Conservation (phyloP, 2,329 filamentous ascomycete genomes). For the Exserohilum turcica region DNA sequence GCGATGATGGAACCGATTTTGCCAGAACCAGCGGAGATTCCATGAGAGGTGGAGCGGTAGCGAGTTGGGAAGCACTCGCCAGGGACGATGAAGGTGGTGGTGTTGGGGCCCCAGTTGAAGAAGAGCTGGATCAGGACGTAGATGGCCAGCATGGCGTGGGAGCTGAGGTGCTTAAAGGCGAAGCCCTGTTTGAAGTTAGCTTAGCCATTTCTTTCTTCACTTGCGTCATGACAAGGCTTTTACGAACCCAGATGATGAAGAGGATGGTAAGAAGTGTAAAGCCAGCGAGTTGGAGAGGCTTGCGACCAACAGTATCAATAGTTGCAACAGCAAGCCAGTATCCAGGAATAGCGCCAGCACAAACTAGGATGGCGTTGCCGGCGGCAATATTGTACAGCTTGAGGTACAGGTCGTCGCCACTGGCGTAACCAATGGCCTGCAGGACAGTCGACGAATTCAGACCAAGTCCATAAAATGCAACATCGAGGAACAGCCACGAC, state of each 20-base stretch:
- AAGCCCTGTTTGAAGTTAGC: conserved; percentile 26
- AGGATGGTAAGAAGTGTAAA: conserved; percentile 43
- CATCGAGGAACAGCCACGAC: conserved; percentile 72
- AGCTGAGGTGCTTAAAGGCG: conserved; percentile 43
- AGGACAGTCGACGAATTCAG: conserved; percentile 78
- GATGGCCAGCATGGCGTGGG: conserved; percentile 51
- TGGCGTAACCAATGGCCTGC: conserved; percentile 69
- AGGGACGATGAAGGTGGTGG: conserved; percentile 58
- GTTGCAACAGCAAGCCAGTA: conserved; percentile 67
- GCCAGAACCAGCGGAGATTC: conserved; percentile 55
- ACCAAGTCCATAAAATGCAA: conserved; percentile 63
- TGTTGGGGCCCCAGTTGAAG: conserved; percentile 58
- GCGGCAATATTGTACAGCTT: conserved; percentile 74
- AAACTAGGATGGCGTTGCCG: conserved; percentile 78
- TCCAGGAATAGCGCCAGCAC: conserved; percentile 77
- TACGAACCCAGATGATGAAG: conserved; percentile 39
- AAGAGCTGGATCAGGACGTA: conserved; percentile 58
- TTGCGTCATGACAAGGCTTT: background rate
- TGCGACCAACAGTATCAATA: conserved; percentile 71
- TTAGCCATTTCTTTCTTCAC: accelerated
- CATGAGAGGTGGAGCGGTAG: conserved; percentile 56
- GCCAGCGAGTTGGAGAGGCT: conserved; percentile 42
- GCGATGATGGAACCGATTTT: conserved; percentile 58
- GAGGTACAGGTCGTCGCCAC: conserved; percentile 68
- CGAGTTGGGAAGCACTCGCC: conserved; percentile 58